Conservation (phyloP, 1,139 yeast genomes). For the Saccharomyces hybrid region DNA sequence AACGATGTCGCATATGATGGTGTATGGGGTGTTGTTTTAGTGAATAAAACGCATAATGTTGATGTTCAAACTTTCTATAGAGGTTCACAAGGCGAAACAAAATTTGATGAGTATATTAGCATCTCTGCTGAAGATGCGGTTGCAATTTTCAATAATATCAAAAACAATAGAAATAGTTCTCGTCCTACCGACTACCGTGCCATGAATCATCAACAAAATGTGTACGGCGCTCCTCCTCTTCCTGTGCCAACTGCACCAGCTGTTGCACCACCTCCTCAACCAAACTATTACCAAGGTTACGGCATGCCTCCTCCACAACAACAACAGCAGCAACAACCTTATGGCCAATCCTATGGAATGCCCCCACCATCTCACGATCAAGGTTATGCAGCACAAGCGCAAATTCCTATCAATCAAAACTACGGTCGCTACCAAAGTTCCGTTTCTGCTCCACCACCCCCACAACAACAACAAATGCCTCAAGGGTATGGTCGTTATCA, state of each 20-base stretch:
- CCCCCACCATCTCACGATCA: conserved; percentile 10
- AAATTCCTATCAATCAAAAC: conserved; percentile 12
- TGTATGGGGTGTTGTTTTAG: conserved; percentile 59
- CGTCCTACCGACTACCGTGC: conserved; percentile 14
- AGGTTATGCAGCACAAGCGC: conserved; percentile 6
- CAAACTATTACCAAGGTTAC: conserved; percentile 5
- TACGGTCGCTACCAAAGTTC: conserved; percentile 27
- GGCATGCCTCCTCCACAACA: conserved; percentile 17
- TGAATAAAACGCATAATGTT: conserved; percentile 49
- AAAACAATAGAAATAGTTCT: conserved; percentile 28
- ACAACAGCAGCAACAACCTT: neutral
- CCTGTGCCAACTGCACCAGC: conserved; percentile 2
- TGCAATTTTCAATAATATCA: conserved; percentile 36
- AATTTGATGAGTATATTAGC: conserved; percentile 74
- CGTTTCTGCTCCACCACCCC: conserved; percentile 28
- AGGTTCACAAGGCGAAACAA: conserved; percentile 58
- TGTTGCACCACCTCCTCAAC: conserved; percentile 16
- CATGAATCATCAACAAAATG: conserved; percentile 9
- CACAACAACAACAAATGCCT: conserved; percentile 24
- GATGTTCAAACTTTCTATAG: conserved; percentile 70
- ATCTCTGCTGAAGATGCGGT: conserved; percentile 61
- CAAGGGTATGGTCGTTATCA: conserved; percentile 24
- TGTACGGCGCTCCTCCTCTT: conserved; percentile 5
- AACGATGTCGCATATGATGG: conserved; percentile 82
- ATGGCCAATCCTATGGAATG: conserved; percentile 6